phyloP scores from a whole-genome alignment of 768 basidiomycete genomes.

The Butyriboletus loyo region DNA sequence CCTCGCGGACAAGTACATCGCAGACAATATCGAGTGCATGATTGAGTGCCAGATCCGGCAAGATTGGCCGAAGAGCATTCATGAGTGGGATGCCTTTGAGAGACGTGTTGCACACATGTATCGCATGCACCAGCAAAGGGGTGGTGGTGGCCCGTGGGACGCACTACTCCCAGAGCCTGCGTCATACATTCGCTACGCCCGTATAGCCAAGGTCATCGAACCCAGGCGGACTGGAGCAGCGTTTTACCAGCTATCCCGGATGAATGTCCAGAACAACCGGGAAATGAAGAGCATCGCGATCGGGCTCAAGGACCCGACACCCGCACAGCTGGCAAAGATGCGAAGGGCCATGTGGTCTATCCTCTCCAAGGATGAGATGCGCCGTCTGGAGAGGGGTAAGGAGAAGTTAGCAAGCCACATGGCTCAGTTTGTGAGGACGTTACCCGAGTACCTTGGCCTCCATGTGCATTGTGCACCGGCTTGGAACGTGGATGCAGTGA shows the following conservation, averaged over 20 bases:
- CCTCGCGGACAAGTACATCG: slow-evolving; percentile 1
- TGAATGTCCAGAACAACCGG: background rate
- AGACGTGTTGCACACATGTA: background rate
- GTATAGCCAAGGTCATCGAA: background rate
- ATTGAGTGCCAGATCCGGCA: background rate
- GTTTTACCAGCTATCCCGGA: background rate
- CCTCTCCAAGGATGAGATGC: background rate
- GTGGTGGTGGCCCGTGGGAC: background rate
- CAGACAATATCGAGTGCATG: background rate
- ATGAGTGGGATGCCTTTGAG: background rate
- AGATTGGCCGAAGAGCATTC: background rate
- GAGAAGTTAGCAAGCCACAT: background rate
- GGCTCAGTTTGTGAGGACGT: background rate
- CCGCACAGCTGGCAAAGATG: background rate
- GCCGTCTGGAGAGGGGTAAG: background rate
- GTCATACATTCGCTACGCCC: background rate
- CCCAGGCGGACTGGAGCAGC: background rate
- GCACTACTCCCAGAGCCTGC: background rate
- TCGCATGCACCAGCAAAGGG: background rate
- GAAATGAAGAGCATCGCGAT: background rate
- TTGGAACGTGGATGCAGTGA: background rate
- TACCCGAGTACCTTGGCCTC: background rate
- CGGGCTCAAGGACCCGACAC: background rate
- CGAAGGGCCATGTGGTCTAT: slow-evolving; percentile 2
- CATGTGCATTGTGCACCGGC: background rate